Evolutionary conservation across 768 basidiomycete species (phyloP), one percentile per base, ranked within the genome.

Genomic region (Trametes punicea): DNA sequence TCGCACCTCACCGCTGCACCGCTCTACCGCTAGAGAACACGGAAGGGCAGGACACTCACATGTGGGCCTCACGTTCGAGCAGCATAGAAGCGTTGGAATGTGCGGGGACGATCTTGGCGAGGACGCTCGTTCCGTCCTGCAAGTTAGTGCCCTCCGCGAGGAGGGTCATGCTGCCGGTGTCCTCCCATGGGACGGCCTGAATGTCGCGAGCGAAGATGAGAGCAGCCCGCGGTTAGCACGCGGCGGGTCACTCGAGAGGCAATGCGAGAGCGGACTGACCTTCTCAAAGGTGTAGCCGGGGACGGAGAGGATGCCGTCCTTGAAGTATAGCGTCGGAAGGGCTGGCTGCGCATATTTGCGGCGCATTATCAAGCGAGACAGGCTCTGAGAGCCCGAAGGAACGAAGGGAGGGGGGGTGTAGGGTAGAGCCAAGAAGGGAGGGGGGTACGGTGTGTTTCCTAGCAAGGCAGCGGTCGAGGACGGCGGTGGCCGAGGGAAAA

Each of bases 271-370:
- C 25, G n/a, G n/a, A 57, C 72, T 16, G 47, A 83, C 85, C 78
- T 82, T 83, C 62, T 85, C 84, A 63, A 88, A 87, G 0, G 83
- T 82, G 65, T 85, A 88, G 1, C 85, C 86, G 15, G 86, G 85
- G n/a, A 87, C 75, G 11, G 81, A 82, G 7, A 88, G 78, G 31
- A 84, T 70, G 49, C 65, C 67, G 51, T 76, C 73, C 63, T 74
- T 76, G 67, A 83, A 86, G 62, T 80, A 83, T 2, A 82, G 73
- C 46, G 78, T 83, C 2, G 83, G 80, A 47, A 81, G 78, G 26
- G 81, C 77, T 8, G 81, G 74, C 57, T 81, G 83, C 23, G 77
- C 81, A 59, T 80, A 76, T 68, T 81, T 84, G 60, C 75, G 77
- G 64, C 75, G 76, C 81, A 84, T 83, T 53, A 60, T 40, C n/a